Percentiles rank a stretch among this genome's conserved stretches.
phyloP scores from a whole-genome alignment of 495 filamentous ascomycete species.

The Aspergillus sparsus region DNA sequence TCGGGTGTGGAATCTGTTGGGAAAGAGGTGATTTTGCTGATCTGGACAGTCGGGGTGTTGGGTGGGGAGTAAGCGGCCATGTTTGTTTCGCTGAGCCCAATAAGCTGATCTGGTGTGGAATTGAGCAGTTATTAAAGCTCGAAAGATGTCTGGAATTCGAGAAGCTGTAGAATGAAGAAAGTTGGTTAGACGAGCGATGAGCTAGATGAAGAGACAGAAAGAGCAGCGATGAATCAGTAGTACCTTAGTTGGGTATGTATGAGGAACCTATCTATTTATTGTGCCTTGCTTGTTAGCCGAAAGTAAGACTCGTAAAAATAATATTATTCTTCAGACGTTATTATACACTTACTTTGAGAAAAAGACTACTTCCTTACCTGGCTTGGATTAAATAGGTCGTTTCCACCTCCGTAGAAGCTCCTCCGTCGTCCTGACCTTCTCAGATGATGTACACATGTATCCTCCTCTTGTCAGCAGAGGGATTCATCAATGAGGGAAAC shows the following conservation, averaged over 20 bases:
- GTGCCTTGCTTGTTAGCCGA: no score
- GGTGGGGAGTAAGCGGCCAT: neutral
- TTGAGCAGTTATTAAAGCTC: neutral
- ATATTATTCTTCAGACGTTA: no score
- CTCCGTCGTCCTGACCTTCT: neutral
- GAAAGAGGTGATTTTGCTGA: neutral
- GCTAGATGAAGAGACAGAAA: neutral
- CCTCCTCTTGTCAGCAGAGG: no score
- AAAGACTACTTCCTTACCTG: no score
- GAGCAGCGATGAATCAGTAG: neutral
- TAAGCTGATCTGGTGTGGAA: neutral
- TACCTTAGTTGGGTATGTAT: neutral
- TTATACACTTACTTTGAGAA: no score
- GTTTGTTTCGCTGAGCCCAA: neutral
- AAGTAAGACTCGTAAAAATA: no score
- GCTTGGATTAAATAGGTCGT: neutral
- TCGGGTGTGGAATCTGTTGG: neutral
- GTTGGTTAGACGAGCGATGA: neutral
- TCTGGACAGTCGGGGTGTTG: neutral
- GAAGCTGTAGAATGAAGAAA: neutral
- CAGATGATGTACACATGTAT: conserved; percentile 7
- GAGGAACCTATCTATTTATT: no score
- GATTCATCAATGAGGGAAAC: no score
- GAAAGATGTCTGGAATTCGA: neutral
- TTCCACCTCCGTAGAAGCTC: neutral